These are phyloP conservation scores for Fusarium proliferatum DNA, from an alignment of 2,329 filamentous ascomycete genomes.

Conservation along the genomic window DNA sequence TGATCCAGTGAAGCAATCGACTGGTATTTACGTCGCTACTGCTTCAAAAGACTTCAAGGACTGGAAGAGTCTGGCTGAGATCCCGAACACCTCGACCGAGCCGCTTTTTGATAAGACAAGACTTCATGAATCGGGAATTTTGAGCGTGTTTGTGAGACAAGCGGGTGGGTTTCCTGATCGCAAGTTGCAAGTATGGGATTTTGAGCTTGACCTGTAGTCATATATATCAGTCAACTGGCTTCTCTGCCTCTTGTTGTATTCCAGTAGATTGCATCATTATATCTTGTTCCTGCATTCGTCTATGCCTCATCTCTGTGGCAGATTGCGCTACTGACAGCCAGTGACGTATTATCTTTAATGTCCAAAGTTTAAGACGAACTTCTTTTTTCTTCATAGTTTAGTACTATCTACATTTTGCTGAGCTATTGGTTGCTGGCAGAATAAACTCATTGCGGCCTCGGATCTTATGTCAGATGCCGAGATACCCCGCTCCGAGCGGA, in stretches of 20 bases:
- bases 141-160: conserved; percentile 29
- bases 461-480: background rate
- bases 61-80: conserved; percentile 14
- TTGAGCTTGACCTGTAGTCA: conserved; percentile 16
- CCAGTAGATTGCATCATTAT: background rate
- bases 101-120: conserved; percentile 22
- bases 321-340: rapidly evolving
- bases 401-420: rapidly evolving
- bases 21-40: conserved; percentile 17
- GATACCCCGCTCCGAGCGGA: conserved; percentile 4
- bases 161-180: conserved; percentile 15
- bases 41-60: conserved; percentile 13
- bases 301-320: rapidly evolving
- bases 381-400: rapidly evolving
- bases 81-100: conserved; percentile 25
- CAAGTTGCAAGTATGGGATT: conserved; percentile 35
- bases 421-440: background rate
- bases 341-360: too few species aligned
- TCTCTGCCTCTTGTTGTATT: background rate
- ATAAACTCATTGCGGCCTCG: background rate
- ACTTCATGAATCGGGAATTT: conserved; percentile 5
- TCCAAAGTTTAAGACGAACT: rapidly evolving
- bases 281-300: background rate
- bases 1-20: background rate
- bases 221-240: background rate